Evolutionary conservation across 1,284 basidiomycete genomes (phyloP).

Genomic region (Heliocybe sulcata): DNA sequence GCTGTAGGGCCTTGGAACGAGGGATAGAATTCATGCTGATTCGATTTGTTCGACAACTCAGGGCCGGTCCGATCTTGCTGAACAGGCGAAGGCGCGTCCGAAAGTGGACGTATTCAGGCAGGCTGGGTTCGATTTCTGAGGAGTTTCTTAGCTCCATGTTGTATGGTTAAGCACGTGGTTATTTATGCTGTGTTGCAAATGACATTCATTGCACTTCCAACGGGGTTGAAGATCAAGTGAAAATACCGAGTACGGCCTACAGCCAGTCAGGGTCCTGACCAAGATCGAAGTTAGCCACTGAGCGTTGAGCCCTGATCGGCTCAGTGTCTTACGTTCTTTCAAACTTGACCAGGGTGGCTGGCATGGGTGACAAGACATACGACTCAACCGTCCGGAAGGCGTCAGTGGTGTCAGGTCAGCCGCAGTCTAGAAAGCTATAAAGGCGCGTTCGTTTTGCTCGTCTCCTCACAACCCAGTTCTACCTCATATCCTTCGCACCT

Average conservation of each 20-base stretch:
- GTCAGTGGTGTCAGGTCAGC: not conserved
- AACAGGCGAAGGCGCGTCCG: slow-evolving; percentile 28
- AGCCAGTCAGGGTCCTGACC: too few species aligned
- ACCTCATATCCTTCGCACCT: not conserved
- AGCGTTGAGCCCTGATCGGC: too few species aligned
- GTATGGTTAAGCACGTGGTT: too few species aligned
- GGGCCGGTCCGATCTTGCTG: slow-evolving; percentile 42
- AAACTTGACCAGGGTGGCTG: not conserved
- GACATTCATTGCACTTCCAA: too few species aligned
- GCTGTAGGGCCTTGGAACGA: not conserved
- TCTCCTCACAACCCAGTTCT: not conserved
- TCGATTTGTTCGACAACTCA: slow-evolving; percentile 8
- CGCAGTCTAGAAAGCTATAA: not conserved
- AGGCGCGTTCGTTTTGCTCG: not conserved
- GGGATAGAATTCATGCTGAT: slow-evolving; percentile 1
- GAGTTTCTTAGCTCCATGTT: too few species aligned
- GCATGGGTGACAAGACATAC: not conserved
- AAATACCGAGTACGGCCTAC: too few species aligned
- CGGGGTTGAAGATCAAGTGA: too few species aligned
- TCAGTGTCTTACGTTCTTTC: too few species aligned
- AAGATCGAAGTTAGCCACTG: too few species aligned
- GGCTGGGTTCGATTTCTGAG: slow-evolving; percentile 47
- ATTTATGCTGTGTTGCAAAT: too few species aligned
- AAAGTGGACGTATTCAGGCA: slow-evolving; percentile 32
- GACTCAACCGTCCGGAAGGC: not conserved